Percentiles rank a stretch among this genome's conserved stretches.
Evolutionary conservation across 352 stramenopile species (phyloP).

Genomic region (Globisporangium cylindrosporum): DNA sequence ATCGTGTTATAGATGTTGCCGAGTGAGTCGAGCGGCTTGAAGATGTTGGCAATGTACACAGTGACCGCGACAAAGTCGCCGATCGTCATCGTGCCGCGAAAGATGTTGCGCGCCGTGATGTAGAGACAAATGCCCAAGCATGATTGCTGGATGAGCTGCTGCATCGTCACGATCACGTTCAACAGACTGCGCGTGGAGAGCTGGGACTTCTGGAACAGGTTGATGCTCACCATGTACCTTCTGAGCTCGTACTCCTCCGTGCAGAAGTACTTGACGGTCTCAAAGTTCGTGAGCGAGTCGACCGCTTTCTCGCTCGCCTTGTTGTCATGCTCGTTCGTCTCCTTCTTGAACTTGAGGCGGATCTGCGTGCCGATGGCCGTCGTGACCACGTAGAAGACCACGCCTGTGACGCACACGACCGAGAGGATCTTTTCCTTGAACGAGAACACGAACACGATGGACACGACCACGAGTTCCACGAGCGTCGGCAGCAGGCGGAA

Average conservation of each 20-base stretch:
- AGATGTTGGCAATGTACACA: constrained; percentile 94
- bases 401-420: constrained; percentile 84
- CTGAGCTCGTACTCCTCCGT: constrained; percentile 91
- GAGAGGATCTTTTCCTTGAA: constrained; percentile 92
- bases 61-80: constrained; percentile 96
- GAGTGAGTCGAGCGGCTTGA: constrained; percentile 96
- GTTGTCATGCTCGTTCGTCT: constrained; percentile 94
- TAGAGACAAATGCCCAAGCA: constrained; percentile 76
- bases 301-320: constrained; percentile 94
- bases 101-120: constrained; percentile 55
- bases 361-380: constrained; percentile 83
- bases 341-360: constrained; percentile 88
- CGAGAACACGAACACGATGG: constrained; percentile 83
- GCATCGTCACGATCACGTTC: constrained; percentile 91
- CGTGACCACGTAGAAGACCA: constrained; percentile 91
- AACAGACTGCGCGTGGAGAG: constrained; percentile 90
- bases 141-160: constrained; percentile 92
- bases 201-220: constrained; percentile 87
- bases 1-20: constrained; percentile 95
- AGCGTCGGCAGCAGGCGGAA: constrained; percentile 94
- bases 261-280: constrained; percentile 97
- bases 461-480: constrained; percentile 93
- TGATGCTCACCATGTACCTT: constrained; percentile 76
- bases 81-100: constrained; percentile 62
- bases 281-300: constrained; percentile 97